These are phyloP conservation scores for Tricholoma terreum DNA, from an alignment of 768 basidiomycete genomes.

Conservation along the genomic window DNA sequence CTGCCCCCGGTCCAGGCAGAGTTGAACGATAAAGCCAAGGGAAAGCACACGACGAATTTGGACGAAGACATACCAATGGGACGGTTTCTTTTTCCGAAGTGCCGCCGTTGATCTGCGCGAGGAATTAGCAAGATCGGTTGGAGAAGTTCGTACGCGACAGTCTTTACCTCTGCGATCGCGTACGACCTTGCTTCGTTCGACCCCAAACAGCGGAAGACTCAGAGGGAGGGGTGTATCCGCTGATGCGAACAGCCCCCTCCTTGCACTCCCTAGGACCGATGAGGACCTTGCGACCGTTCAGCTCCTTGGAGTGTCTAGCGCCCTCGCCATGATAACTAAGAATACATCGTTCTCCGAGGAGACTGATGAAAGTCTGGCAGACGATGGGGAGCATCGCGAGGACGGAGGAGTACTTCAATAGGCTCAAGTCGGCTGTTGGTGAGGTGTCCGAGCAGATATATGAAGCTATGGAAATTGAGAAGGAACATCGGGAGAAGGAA, in stretches of 20 bases:
- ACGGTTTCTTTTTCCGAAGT: neutral
- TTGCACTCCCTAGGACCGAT: constrained; percentile 14
- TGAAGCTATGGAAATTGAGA: constrained; percentile 11
- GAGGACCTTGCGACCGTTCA: constrained; percentile 17
- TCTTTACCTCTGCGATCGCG: constrained; percentile 1
- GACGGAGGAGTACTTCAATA: constrained; percentile 35
- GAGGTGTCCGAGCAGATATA: constrained; percentile 29
- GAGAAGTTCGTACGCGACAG: neutral
- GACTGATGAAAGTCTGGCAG: constrained; percentile 37
- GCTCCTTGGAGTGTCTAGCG: constrained; percentile 20
- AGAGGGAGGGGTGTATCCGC: neutral
- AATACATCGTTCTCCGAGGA: constrained; percentile 43
- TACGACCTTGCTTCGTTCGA: neutral
- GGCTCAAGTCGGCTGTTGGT: constrained; percentile 25
- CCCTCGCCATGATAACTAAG: constrained; percentile 39
- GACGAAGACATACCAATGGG: constrained; percentile 11
- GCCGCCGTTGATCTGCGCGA: constrained; percentile 17
- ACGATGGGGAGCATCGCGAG: constrained; percentile 30
- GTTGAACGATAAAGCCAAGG: neutral
- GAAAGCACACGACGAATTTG: neutral
- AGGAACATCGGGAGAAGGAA: constrained; percentile 1
- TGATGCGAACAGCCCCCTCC: constrained; percentile 4
- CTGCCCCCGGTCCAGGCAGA: neutral
- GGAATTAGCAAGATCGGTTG: constrained; percentile 5
- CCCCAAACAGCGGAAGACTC: neutral